A percentile compares a stretch with the other conserved stretches of the same genome.
These are phyloP conservation scores for Persicaria maculosa DNA, from an alignment of 148 eudicot species.

Conservation along the genomic window DNA sequence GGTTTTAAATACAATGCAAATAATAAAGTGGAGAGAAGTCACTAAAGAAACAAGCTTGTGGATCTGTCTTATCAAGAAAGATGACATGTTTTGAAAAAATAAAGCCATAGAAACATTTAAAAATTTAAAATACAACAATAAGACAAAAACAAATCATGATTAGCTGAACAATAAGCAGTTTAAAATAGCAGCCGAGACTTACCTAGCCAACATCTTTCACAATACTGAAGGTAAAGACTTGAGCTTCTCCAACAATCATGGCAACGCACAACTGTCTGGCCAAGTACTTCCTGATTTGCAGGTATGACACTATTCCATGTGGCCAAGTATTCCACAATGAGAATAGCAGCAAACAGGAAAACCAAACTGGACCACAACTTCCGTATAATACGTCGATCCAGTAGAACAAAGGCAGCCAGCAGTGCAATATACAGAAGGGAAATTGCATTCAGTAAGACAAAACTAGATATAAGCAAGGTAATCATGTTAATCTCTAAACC, in stretches of 20 bases:
- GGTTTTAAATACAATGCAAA: not conserved
- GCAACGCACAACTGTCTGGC: conserved; percentile 43
- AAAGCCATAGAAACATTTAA: not conserved
- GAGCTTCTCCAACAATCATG: conserved; percentile 88
- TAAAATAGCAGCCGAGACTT: conserved; percentile 16
- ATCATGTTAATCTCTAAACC: conserved; percentile 98
- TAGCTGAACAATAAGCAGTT: conserved; percentile 3
- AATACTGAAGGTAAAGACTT: conserved; percentile 49
- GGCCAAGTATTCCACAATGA: conserved; percentile 74
- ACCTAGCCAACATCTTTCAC: conserved; percentile 92
- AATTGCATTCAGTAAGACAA: conserved; percentile 72
- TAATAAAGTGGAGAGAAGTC: not conserved
- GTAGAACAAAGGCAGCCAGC: conserved; percentile 77
- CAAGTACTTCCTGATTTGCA: conserved; percentile 19
- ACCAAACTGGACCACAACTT: conserved; percentile 79
- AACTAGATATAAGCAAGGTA: conserved; percentile 82
- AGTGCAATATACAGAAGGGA: conserved; percentile 78
- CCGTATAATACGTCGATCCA: conserved; percentile 65
- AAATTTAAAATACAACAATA: not conserved
- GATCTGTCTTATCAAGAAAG: not conserved
- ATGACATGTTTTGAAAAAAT: not conserved
- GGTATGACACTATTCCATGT: conserved; percentile 62
- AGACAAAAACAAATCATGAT: not conserved
- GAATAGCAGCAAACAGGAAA: conserved; percentile 64
- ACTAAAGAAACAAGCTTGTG: not conserved